Conservation (phyloP, 1,284 basidiomycete species). For the Apiotrichum akiyoshidainum region DNA sequence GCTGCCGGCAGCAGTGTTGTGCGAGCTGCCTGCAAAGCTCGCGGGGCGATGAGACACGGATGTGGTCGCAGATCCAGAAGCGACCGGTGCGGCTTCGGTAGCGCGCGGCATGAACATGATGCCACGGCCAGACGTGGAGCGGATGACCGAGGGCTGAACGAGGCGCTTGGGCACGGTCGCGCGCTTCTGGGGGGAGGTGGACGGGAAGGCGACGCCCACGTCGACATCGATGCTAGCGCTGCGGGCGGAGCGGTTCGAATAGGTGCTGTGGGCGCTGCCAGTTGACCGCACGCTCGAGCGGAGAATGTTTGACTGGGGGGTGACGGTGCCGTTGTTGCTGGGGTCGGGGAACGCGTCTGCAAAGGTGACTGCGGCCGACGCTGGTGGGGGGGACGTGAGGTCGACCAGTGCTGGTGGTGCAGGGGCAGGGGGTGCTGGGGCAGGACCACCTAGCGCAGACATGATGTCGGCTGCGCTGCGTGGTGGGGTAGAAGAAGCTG, state of each 20-base stretch:
- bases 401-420: too few relatives aligned
- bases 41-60: neutral
- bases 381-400: too few relatives aligned
- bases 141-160: constrained; percentile 26
- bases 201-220: constrained; percentile 1
- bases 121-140: constrained; percentile 21
- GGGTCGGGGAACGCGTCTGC: too few relatives aligned
- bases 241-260: neutral
- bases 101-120: constrained; percentile 16
- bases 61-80: neutral
- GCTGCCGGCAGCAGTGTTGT: neutral
- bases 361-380: neutral
- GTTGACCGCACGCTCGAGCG: neutral
- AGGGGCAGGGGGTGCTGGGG: neutral
- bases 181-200: neutral
- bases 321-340: neutral
- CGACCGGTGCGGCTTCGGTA: neutral
- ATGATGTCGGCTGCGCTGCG: neutral
- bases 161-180: constrained; percentile 1
- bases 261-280: neutral
- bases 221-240: constrained; percentile 1
- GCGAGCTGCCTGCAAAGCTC: neutral
- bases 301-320: neutral
- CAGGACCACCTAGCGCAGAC: neutral
- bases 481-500: neutral